Base-by-base conservation (phyloP, 164 flowering plant genomes). In the Macadamia tetraphylla region DNA sequence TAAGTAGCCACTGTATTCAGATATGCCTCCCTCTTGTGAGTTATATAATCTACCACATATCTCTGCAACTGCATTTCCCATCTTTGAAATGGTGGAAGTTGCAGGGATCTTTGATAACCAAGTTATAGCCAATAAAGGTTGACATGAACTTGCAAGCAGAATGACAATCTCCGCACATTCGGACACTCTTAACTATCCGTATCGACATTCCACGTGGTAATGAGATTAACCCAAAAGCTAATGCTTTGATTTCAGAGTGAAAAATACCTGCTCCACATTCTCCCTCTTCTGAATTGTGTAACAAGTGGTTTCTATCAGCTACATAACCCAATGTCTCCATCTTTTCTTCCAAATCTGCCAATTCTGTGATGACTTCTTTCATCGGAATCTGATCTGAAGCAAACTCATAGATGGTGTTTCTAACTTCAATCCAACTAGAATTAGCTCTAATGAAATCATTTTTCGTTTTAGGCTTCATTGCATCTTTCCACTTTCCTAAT, bases 81-180 rank as follows among this genome's bases (percentile, higher is more conserved):
- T 75, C 65, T 13, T 35, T 75, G 67, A 80, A 80, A 64, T 80
- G 77, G 62, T 80, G 83, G 69, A 77, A 80, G 51, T 23, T 70
- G 68, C 75, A 72, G 17, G 78, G 44, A 52, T 80, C 83, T 58
- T 73, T 77, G 9, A 77, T 71, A 66, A 75, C 58, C 68, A 77
- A 29, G 44, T 80, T 71, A 30, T 71, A 53, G 13, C 63, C 71
- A 57, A 77, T 14, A 52, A 77, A 80, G 3, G 71, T 75, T 6
- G 83, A 80, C 63, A 77, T 62, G 75, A 80, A 80, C 74, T 80
- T 77, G 62, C 73, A 80, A 70, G 73, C 77, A 62, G 78, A 80
- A 46, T 80, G 82, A 52, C 82, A 77, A 31, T 80, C 76, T 29
- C 82, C 78, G 58, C 78, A 75, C 73, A 76, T 76, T 14, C 76